Conservation (phyloP, 73 alveolate genomes). For the Paraurostyla sp. region DNA sequence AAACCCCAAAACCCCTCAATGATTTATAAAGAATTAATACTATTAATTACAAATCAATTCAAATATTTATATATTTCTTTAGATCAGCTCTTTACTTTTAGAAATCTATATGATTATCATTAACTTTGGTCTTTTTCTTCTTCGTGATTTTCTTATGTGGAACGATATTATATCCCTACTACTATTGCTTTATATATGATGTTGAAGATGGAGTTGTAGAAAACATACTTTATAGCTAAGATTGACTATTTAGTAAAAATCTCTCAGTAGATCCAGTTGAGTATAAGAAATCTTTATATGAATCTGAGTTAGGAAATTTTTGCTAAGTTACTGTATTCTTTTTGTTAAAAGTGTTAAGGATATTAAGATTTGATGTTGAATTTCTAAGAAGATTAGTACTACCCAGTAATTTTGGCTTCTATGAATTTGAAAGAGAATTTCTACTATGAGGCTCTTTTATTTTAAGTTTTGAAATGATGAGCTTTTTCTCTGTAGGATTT, state of each 20-base stretch:
- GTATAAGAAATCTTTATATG: not conserved
- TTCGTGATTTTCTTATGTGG: not conserved
- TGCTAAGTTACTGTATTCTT: not conserved
- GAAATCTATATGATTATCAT: not conserved
- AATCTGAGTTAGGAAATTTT: not conserved
- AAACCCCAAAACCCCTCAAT: constrained; percentile 23
- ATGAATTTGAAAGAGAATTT: not conserved
- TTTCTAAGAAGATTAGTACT: not conserved
- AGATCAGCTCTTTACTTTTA: not conserved
- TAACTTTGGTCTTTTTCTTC: not conserved
- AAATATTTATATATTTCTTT: constrained; percentile 17
- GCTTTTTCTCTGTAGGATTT: not conserved
- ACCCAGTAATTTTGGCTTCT: not conserved
- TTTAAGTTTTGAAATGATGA: not conserved
- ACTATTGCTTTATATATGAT: not conserved
- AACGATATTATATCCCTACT: not conserved
- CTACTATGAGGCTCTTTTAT: not conserved
- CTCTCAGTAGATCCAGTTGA: not conserved
- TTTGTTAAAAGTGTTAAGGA: not conserved
- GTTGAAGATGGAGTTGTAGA: too few relatives aligned
- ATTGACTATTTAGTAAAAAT: not conserved
- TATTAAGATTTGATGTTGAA: not conserved
- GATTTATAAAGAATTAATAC: not conserved
- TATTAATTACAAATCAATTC: not conserved
- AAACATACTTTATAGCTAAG: not conserved